Percentiles rank a stretch among this genome's conserved stretches.
Conservation (phyloP, 352 stramenopile genomes). For the Blastocystis hominis region DNA sequence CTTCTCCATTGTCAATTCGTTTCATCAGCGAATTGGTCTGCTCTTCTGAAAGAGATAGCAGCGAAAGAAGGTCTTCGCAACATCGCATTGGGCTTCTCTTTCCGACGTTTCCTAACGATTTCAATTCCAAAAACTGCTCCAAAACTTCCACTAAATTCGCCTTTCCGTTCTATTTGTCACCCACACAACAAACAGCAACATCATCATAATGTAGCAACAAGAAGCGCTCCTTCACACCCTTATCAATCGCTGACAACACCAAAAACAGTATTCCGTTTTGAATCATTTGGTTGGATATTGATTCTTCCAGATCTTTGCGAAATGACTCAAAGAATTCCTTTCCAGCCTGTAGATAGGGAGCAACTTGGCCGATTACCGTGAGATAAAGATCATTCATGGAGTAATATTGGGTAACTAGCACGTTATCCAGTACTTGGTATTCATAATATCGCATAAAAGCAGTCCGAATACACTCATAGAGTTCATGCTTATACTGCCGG, state of each 20-base stretch:
- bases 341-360: not conserved
- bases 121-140: not conserved
- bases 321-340: not conserved
- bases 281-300: not conserved
- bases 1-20: not conserved
- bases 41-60: constrained; percentile 5
- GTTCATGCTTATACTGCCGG: not conserved
- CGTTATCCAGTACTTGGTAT: not conserved
- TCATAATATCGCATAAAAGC: not conserved
- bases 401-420: constrained; percentile 19
- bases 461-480: not conserved
- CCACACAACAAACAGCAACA: not conserved
- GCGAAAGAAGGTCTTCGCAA: not conserved
- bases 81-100: not conserved
- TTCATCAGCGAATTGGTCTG: constrained; percentile 4
- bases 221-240: not conserved
- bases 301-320: not conserved
- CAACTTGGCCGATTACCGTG: not conserved
- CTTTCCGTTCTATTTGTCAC: not conserved
- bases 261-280: constrained; percentile 3
- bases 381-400: not conserved
- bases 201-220: constrained; percentile 16
- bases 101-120: not conserved
- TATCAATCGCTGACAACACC: not conserved
- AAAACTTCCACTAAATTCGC: not conserved